Percentiles rank a stretch among this genome's conserved stretches.
Conservation (phyloP, 2,329 filamentous ascomycete species). For the Byssothecium circinans region DNA sequence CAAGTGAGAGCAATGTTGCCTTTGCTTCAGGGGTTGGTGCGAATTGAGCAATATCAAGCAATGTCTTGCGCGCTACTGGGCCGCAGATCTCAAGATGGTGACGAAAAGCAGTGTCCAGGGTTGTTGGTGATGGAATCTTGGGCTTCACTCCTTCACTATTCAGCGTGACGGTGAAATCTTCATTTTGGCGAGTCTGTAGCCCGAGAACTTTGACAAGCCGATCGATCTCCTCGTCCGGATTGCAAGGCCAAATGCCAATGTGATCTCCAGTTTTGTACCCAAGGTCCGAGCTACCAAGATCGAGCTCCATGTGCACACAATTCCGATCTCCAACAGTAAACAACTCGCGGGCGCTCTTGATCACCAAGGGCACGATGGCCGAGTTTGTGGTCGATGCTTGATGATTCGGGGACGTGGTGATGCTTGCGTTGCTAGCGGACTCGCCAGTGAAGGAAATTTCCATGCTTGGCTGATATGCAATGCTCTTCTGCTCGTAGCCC, state of each 20-base stretch:
- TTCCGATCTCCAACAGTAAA: conserved; percentile 41
- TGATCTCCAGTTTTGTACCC: conserved; percentile 51
- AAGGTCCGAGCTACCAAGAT: conserved; percentile 40
- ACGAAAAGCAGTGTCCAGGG: conserved; percentile 44
- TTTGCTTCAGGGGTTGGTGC: conserved; percentile 41
- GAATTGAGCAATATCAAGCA: conserved; percentile 44
- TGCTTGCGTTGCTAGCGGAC: conserved; percentile 17
- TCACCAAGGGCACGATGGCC: conserved; percentile 33
- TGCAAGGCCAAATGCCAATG: conserved; percentile 46
- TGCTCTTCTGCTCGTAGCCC: conserved; percentile 36
- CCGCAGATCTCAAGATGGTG: conserved; percentile 53
- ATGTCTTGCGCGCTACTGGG: conserved; percentile 45
- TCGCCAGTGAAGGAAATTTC: conserved; percentile 19
- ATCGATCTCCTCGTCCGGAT: conserved; percentile 44
- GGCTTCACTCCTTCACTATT: conserved; percentile 32
- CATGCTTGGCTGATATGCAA: conserved; percentile 39
- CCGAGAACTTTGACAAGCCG: conserved; percentile 35
- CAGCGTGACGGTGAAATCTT: conserved; percentile 32
- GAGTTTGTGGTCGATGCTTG: conserved; percentile 33
- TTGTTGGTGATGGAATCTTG: conserved; percentile 47
- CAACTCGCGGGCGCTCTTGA: conserved; percentile 38
- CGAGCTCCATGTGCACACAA: conserved; percentile 48
- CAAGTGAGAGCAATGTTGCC: conserved; percentile 31
- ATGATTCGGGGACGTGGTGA: conserved; percentile 29
- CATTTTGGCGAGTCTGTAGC: conserved; percentile 17